Base-by-base conservation (phyloP, 139 green algal genomes). In the Ettlia oleoabundans region DNA sequence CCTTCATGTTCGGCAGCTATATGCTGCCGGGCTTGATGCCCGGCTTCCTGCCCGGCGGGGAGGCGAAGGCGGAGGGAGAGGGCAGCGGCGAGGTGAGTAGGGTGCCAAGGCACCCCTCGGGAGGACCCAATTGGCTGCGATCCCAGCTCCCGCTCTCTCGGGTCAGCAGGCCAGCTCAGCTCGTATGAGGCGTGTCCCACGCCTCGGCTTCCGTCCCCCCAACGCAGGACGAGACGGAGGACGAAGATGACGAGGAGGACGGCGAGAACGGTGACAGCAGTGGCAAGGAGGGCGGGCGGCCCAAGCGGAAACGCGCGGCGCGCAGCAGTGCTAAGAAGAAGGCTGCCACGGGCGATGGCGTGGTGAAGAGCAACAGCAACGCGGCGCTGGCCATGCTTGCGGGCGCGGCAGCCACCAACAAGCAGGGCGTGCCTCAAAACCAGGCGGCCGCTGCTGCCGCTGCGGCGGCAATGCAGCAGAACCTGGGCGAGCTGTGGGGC, bases 371-470 rank as follows among this genome's bases (percentile, higher is more conserved):
- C 41, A 63, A 81, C 37, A 86, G 81, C 81, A 71, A 51, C 52
- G 80, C 81, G 55, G 81, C 81, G n/a, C 75, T 86, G 64, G 71
- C 81, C 38, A 73, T 86, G 64, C 81, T 86, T 32, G 81, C 81
- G 24, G 47, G 51, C 52, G 68, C 80, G 10, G 80, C 80, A 26
- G 80, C 53, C 47, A 64, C 41, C 66, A 82, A 84, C 64, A 18
- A 30, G 18, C 61, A n/a, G 6, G 70, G 70, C 4, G n/a, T 24
- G 10, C 35, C 70, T 22, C 43, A 26, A 4, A 24, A 40, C 18
- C 70, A 7, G 47, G n/a, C 15, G 42, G 26, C 22, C 8, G 33
- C 43, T 7, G 32, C 77, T 9, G 68, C 78, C 5, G 78, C 67
- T 26, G 66, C 66, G n/a, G 78, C 78, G 21, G 61, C 67, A 47